Evolutionary conservation across 768 basidiomycete genomes (phyloP).

Genomic region (Phanerochaete carnosa): DNA sequence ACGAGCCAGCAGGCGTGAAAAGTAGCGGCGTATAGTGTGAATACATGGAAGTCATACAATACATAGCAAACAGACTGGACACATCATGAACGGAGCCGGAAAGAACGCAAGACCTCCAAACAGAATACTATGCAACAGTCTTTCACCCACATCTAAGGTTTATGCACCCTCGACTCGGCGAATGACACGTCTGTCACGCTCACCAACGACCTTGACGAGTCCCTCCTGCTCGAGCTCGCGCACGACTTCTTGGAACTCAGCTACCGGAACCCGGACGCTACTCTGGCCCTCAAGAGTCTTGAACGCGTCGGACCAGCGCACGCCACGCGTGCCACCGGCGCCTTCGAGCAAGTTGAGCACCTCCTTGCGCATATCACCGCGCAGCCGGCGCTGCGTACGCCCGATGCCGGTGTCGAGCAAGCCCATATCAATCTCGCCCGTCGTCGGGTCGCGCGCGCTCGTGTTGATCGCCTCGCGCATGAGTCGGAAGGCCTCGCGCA

Average conservation of each 20-base stretch:
- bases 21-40: not conserved
- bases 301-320: conserved; percentile 83
- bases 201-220: conserved; percentile 78
- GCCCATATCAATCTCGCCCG: conserved; percentile 97
- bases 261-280: conserved; percentile 70
- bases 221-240: conserved; percentile 83
- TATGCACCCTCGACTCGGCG: conserved; percentile 50
- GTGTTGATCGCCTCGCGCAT: conserved; percentile 97
- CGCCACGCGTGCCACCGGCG: conserved; percentile 48
- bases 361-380: conserved; percentile 88
- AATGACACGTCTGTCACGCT: conserved; percentile 82
- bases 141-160: conserved; percentile 11
- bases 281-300: conserved; percentile 81
- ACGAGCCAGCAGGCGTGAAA: conserved; percentile 25
- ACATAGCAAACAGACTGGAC: not conserved
- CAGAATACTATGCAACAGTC: not conserved
- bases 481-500: conserved; percentile 87
- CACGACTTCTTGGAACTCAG: conserved; percentile 82
- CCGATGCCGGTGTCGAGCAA: conserved; percentile 93
- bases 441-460: conserved; percentile 91
- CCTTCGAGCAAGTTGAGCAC: conserved; percentile 61
- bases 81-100: not conserved
- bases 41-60: not conserved
- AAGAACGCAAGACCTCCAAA: not conserved
- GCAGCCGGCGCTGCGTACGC: conserved; percentile 76